phyloP scores from a whole-genome alignment of 2,329 filamentous ascomycete species.

The Chrysosphaeria jannelii region DNA sequence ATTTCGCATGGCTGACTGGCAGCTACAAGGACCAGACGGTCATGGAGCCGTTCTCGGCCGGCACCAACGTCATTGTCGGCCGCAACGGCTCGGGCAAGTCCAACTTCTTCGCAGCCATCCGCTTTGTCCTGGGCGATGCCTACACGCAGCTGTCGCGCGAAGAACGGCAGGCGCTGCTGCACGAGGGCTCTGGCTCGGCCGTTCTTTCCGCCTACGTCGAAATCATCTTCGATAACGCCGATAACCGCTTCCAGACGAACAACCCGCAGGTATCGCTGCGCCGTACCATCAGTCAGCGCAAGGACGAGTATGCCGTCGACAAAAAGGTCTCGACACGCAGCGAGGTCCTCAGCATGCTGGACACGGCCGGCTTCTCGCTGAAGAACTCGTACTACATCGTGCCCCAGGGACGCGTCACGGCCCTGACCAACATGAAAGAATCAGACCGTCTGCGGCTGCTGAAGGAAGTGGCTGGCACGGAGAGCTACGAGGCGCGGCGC shows the following conservation, averaged over 20 bases:
- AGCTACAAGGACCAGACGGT: constrained; percentile 99
- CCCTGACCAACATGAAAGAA: constrained; percentile 97
- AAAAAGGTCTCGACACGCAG: constrained; percentile 72
- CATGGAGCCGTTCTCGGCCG: constrained; percentile 91
- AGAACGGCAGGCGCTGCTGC: constrained; percentile 82
- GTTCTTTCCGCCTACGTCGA: constrained; percentile 99
- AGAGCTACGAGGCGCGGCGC: constrained; percentile 81
- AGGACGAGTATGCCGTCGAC: constrained; percentile 94
- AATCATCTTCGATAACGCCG: constrained; percentile 93
- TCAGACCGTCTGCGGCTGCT: constrained; percentile 63
- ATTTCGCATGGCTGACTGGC: constrained; percentile 1
- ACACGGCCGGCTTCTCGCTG: constrained; percentile 84
- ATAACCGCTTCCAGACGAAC: constrained; percentile 81
- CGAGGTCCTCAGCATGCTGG: constrained; percentile 83
- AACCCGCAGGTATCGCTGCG: constrained; percentile 74
- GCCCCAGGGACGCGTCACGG: constrained; percentile 82
- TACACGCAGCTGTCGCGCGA: constrained; percentile 91
- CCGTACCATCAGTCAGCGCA: constrained; percentile 86
- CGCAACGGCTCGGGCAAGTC: constrained; percentile 98
- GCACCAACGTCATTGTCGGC: constrained; percentile 93
- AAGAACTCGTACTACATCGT: constrained; percentile 99
- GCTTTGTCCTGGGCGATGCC: constrained; percentile 91
- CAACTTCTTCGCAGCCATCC: constrained; percentile 97
- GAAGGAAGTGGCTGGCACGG: constrained; percentile 94
- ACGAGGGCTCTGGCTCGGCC: constrained; percentile 89